phyloP scores from a whole-genome alignment of 2,329 filamentous ascomycete genomes.

The Ophiostoma ulmi region DNA sequence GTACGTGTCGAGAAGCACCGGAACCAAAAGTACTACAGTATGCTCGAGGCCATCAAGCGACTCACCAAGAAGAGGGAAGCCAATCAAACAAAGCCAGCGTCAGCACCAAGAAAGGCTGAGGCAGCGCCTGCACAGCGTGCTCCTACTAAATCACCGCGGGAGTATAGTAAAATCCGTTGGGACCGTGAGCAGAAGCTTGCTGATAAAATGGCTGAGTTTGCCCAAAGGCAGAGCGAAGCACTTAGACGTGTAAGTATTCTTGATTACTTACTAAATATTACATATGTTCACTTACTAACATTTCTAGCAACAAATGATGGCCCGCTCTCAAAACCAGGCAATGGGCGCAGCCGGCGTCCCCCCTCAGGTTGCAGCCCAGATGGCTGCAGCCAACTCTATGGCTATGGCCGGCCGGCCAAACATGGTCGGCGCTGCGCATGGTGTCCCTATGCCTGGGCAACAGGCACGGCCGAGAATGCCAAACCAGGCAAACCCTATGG shows the following conservation, averaged over 20 bases:
- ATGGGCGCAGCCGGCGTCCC: constrained; percentile 28
- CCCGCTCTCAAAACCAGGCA: constrained; percentile 27
- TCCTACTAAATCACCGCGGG: constrained; percentile 70
- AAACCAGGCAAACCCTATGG: constrained; percentile 38
- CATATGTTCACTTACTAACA: constrained; percentile 1
- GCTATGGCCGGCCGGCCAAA: constrained; percentile 39
- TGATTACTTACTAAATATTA: background rate
- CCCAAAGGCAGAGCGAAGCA: constrained; percentile 58
- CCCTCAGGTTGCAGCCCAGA: constrained; percentile 41
- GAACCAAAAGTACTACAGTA: constrained; percentile 77
- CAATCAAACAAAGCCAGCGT: constrained; percentile 78
- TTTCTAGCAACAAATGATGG: constrained; percentile 30
- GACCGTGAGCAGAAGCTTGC: constrained; percentile 71
- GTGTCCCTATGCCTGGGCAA: constrained; percentile 42
- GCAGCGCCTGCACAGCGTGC: constrained; percentile 39
- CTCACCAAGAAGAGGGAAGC: constrained; percentile 90
- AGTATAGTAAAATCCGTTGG: constrained; percentile 84
- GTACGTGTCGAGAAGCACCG: constrained; percentile 80
- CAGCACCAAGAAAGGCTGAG: constrained; percentile 79
- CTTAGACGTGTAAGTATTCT: constrained; percentile 39
- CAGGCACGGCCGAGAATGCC: constrained; percentile 50
- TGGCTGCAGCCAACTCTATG: constrained; percentile 33
- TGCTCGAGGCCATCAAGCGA: constrained; percentile 94
- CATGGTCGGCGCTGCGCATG: constrained; percentile 39
- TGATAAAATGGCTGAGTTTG: constrained; percentile 53